These are phyloP conservation scores for Diversispora eburnea DNA, from an alignment of 192 early-diverging fungal species.

Conservation along the genomic window DNA sequence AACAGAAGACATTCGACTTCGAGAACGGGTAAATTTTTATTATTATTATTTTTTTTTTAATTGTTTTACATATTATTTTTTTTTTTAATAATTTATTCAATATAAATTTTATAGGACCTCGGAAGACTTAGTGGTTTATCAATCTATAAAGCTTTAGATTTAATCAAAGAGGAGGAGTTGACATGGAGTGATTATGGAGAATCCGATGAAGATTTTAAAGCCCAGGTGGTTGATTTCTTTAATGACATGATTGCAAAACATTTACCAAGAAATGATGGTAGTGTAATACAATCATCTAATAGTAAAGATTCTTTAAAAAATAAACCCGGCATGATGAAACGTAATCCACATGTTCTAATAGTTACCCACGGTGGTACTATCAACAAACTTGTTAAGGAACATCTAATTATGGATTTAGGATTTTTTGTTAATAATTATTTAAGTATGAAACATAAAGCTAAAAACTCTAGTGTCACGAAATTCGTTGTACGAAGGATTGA, in stretches of 20 bases:
- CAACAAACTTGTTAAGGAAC: slow-evolving; percentile 17
- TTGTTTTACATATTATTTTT: background rate
- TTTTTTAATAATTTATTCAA: background rate
- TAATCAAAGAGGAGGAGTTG: slow-evolving; percentile 22
- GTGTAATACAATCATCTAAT: background rate
- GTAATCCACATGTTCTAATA: slow-evolving; percentile 16
- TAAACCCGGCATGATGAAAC: too few species aligned
- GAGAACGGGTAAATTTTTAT: slow-evolving; percentile 9
- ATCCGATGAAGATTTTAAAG: slow-evolving; percentile 16
- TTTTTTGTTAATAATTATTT: slow-evolving; percentile 26
- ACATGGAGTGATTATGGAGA: slow-evolving; percentile 29
- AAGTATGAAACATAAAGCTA: slow-evolving; percentile 25
- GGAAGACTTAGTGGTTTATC: slow-evolving; percentile 15
- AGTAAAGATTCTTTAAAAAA: background rate
- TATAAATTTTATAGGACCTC: slow-evolving; percentile 13
- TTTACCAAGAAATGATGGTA: background rate
- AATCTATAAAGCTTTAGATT: slow-evolving; percentile 12
- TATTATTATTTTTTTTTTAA: background rate
- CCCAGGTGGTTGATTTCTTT: slow-evolving; percentile 16
- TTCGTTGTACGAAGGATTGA: background rate
- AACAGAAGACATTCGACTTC: slow-evolving; percentile 4
- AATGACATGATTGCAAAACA: slow-evolving; percentile 13
- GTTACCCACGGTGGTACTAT: slow-evolving; percentile 25
- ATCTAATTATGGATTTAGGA: slow-evolving; percentile 19
- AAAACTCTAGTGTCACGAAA: slow-evolving; percentile 23